These are phyloP conservation scores for Aureobasidium zeae DNA, from an alignment of 2,329 filamentous ascomycete species.

Conservation along the genomic window DNA sequence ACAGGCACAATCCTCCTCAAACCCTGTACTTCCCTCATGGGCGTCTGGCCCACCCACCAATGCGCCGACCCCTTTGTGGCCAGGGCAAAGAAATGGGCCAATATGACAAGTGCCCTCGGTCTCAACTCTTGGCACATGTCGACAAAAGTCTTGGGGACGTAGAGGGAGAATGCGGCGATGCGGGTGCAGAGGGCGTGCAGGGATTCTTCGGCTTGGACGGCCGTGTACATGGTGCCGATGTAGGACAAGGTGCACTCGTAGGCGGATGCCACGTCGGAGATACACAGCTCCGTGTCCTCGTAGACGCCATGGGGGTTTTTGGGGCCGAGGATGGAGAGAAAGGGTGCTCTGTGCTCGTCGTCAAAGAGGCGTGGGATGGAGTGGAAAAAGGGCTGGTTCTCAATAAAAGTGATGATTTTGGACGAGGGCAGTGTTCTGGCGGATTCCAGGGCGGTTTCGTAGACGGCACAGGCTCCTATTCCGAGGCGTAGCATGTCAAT, in stretches of 20 bases:
- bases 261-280: slow-evolving; percentile 20
- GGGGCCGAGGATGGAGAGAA: slow-evolving; percentile 19
- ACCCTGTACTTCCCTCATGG: slow-evolving; percentile 24
- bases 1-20: slow-evolving; percentile 23
- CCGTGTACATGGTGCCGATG: slow-evolving; percentile 23
- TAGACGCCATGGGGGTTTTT: neutral
- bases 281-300: slow-evolving; percentile 11
- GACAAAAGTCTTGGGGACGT: slow-evolving; percentile 25
- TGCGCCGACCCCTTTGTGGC: slow-evolving; percentile 23
- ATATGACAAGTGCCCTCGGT: slow-evolving; percentile 28
- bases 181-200: slow-evolving; percentile 23
- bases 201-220: slow-evolving; percentile 21
- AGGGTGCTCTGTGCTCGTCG: slow-evolving; percentile 20
- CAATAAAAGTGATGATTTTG: slow-evolving; percentile 6
- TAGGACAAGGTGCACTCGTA: slow-evolving; percentile 26
- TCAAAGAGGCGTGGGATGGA: slow-evolving; percentile 21
- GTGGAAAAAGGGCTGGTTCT: slow-evolving; percentile 6
- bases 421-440: slow-evolving; percentile 19
- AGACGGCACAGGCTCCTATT: slow-evolving; percentile 23
- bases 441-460: slow-evolving; percentile 21
- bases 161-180: slow-evolving; percentile 27
- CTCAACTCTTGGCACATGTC: slow-evolving; percentile 26
- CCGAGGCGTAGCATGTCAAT: slow-evolving; percentile 28
- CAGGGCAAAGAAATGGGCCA: slow-evolving; percentile 29
- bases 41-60: slow-evolving; percentile 25